Conservation (phyloP, 2,329 filamentous ascomycete genomes). For the Cladosporium sp. region DNA sequence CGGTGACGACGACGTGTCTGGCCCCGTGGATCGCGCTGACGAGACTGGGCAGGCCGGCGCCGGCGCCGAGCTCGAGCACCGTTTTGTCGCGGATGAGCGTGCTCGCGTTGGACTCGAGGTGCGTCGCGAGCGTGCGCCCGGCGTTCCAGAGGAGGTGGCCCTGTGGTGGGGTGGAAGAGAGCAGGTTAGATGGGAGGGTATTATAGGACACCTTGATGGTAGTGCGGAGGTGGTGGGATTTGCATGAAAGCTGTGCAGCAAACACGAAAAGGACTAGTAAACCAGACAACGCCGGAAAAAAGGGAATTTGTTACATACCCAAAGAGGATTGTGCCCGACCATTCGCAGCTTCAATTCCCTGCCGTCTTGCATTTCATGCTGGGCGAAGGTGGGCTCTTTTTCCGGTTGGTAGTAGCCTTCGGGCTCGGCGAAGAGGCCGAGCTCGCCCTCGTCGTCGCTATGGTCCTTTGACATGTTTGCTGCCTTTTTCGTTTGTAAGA, state of each 20-base stretch:
- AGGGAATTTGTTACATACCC: slow-evolving; percentile 63
- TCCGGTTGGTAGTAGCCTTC: slow-evolving; percentile 75
- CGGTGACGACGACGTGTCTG: slow-evolving; percentile 66
- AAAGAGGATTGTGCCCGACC: slow-evolving; percentile 82
- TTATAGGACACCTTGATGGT: slow-evolving; percentile 11
- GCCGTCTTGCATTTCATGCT: slow-evolving; percentile 66
- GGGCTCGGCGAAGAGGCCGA: slow-evolving; percentile 67
- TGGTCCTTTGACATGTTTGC: slow-evolving; percentile 9
- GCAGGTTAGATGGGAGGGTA: slow-evolving; percentile 4
- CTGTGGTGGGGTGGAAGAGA: slow-evolving; percentile 31
- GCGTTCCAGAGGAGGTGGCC: slow-evolving; percentile 92
- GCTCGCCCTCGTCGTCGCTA: slow-evolving; percentile 31
- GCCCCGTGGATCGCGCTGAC: slow-evolving; percentile 73
- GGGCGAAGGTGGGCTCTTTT: slow-evolving; percentile 68
- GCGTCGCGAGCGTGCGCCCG: slow-evolving; percentile 69
- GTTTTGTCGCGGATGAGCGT: slow-evolving; percentile 60
- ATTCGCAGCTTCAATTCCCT: slow-evolving; percentile 66
- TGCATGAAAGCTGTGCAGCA: too few relatives aligned
- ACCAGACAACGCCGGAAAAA: neutral
- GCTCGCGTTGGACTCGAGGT: slow-evolving; percentile 66
- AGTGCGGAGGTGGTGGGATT: too few relatives aligned
- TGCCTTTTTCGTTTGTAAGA: neutral
- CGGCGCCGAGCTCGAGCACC: slow-evolving; percentile 87
- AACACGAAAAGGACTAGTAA: too few relatives aligned
- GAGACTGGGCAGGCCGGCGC: slow-evolving; percentile 71